phyloP scores from a whole-genome alignment of 306 rosid genomes.

The Alnus glutinosa region DNA sequence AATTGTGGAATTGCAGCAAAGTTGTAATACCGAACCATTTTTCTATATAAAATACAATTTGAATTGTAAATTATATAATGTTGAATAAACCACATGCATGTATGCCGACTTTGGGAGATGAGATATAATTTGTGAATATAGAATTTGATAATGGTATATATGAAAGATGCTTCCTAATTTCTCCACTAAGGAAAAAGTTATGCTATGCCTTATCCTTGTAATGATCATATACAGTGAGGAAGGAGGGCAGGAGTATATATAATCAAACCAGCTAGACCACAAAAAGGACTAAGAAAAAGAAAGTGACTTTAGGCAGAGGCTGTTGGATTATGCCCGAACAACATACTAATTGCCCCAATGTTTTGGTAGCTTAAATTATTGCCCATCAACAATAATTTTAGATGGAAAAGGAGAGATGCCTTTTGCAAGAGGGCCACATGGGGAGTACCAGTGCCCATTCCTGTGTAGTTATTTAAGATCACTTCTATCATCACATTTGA shows the following conservation, averaged over 20 bases:
- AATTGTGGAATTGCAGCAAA: no score
- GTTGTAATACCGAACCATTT: no score
- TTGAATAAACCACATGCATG: no score
- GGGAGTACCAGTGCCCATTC: constrained; percentile 40
- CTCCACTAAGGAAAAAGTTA: neutral
- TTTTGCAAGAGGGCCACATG: constrained; percentile 42
- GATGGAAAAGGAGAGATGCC: constrained; percentile 20
- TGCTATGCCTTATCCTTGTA: neutral
- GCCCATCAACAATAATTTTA: constrained; percentile 30
- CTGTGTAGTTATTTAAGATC: constrained; percentile 42
- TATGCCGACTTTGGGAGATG: no score
- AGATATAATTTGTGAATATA: no score
- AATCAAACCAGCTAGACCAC: no score
- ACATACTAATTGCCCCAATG: constrained; percentile 16
- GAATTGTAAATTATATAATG: no score
- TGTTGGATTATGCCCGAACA: constrained; percentile 43
- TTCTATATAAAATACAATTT: no score
- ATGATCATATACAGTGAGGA: neutral
- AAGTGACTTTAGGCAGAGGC: constrained; percentile 31
- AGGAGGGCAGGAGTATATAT: neutral
- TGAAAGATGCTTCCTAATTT: neutral
- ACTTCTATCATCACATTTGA: constrained; percentile 48
- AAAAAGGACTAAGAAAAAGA: constrained; percentile 26
- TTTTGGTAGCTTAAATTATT: constrained; percentile 31
- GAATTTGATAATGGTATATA: neutral